Evolutionary conservation across 257 asterid species (phyloP).

Genomic region (Rehmannia glutinosa): DNA sequence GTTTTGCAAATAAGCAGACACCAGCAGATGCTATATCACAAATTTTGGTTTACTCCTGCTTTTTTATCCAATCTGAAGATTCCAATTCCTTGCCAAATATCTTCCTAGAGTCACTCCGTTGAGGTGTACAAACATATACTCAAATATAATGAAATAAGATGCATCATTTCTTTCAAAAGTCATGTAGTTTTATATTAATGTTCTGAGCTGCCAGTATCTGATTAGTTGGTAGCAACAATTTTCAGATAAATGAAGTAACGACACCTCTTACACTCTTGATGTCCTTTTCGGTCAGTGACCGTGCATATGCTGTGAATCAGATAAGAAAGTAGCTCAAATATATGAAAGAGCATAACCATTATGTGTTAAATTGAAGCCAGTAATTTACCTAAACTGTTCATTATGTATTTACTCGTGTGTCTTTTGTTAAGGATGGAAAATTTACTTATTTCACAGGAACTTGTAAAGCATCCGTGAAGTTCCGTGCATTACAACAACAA

Average conservation of each 20-base stretch:
- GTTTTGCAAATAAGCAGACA: conserved; percentile 5
- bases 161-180: neutral
- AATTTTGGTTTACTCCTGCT: no score
- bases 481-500: conserved; percentile 68
- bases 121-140: neutral
- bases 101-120: neutral
- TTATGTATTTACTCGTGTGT: neutral
- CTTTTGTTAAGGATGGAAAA: conserved; percentile 14
- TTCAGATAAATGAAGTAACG: neutral
- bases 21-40: neutral
- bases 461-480: conserved; percentile 62
- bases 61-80: neutral
- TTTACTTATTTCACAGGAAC: conserved; percentile 50
- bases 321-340: neutral
- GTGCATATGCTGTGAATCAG: conserved; percentile 4
- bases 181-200: neutral
- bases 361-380: neutral
- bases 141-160: neutral
- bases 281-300: no score
- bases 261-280: conserved; percentile 2
- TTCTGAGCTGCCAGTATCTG: neutral
- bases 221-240: neutral
- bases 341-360: neutral
- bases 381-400: conserved; percentile 5
- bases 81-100: neutral